Percentiles rank a stretch among this genome's conserved stretches.
These are phyloP conservation scores for Aegilops sharonensis DNA, from an alignment of 176 grass and related monocot species.

Conservation along the genomic window DNA sequence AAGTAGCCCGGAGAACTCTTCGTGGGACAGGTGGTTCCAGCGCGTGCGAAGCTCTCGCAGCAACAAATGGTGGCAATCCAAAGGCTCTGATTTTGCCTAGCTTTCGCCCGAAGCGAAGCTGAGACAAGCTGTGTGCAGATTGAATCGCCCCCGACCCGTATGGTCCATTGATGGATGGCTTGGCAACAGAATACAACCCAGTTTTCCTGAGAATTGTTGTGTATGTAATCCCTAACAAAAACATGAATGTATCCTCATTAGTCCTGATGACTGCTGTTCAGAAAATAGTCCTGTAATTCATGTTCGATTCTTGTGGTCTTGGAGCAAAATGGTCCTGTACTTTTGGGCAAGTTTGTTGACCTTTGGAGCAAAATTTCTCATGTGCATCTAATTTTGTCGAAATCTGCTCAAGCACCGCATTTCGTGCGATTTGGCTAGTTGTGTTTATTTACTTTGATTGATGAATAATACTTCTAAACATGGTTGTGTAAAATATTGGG, in stretches of 20 bases:
- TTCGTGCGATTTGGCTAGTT: neutral
- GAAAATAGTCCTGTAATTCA: neutral
- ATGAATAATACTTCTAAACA: too few relatives aligned
- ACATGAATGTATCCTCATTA: slow-evolving; percentile 6
- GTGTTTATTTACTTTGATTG: neutral
- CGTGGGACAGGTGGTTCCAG: slow-evolving; percentile 97
- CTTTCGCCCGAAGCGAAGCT: neutral
- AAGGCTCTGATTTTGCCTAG: slow-evolving; percentile 81
- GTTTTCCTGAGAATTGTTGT: slow-evolving; percentile 39
- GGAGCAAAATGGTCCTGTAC: neutral
- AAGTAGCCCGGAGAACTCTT: slow-evolving; percentile 73
- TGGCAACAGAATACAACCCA: slow-evolving; percentile 5
- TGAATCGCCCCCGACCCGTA: slow-evolving; percentile 7
- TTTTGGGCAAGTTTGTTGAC: neutral
- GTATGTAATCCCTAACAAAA: slow-evolving; percentile 59
- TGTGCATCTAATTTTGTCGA: neutral
- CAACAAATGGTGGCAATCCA: slow-evolving; percentile 85
- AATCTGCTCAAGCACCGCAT: neutral
- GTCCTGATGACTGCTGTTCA: neutral
- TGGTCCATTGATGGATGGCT: slow-evolving; percentile 21
- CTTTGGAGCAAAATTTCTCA: neutral
- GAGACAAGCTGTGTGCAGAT: slow-evolving; percentile 37
- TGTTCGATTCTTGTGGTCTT: neutral
- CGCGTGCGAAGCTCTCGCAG: slow-evolving; percentile 79
- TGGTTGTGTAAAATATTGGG: neutral